Base-by-base conservation (phyloP, 2,329 filamentous ascomycete species). In the Fusarium dimerum region DNA sequence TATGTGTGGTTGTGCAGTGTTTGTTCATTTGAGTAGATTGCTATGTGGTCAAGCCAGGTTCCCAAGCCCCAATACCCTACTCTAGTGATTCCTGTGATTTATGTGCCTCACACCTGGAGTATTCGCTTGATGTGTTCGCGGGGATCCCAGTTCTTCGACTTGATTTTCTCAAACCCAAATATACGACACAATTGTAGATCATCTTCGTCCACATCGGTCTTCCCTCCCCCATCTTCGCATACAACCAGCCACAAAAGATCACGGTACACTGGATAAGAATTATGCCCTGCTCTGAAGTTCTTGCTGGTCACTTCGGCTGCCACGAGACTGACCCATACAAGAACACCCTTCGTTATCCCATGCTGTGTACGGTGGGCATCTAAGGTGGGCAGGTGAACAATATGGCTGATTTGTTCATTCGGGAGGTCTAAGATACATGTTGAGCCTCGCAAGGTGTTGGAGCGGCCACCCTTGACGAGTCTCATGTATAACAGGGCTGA, bases 251-350 rank as follows among this genome's bases (percentile, higher is more conserved):
- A 48, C 16, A 13, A n/a, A n/a, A n/a, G n/a, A n/a, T n/a, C n/a
- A n/a, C n/a, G n/a, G n/a, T n/a, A n/a, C n/a, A n/a, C n/a, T n/a
- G n/a, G n/a, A n/a, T n/a, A n/a, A n/a, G n/a, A n/a, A n/a, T n/a
- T n/a, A n/a, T n/a, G n/a, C n/a, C n/a, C n/a, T n/a, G n/a, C n/a
- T n/a, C n/a, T n/a, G n/a, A n/a, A n/a, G n/a, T n/a, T n/a, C n/a
- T n/a, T n/a, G n/a, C n/a, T n/a, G n/a, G n/a, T n/a, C n/a, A n/a
- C n/a, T n/a, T n/a, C n/a, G n/a, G n/a, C n/a, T n/a, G n/a, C n/a
- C n/a, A n/a, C n/a, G n/a, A 52, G 50, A 29, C 34, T 43, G 4
- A 48, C 8, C 50, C 50, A 52, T 40, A 52, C 17, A 8, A 52
- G 16, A 2, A 45, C 40, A 10, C 45, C 18, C 12, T 9, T 36